phyloP scores from a whole-genome alignment of 371 early-diverging fungal species.

The Apophysomyces variabilis region DNA sequence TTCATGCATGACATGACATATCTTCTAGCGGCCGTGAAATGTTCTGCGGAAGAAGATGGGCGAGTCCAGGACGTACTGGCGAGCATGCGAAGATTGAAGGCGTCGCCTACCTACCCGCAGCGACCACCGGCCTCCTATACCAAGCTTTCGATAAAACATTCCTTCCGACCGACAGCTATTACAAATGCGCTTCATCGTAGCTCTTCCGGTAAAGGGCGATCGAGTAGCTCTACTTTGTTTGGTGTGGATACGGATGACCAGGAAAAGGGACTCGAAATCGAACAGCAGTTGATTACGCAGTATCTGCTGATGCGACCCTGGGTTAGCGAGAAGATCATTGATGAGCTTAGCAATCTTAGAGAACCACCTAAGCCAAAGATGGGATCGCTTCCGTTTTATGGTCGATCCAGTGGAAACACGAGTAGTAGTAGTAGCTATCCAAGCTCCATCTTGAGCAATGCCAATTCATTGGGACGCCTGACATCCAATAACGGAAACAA shows the following conservation, averaged over 20 bases:
- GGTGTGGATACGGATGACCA: slow-evolving; percentile 37
- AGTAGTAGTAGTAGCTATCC: slow-evolving; percentile 17
- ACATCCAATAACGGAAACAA: slow-evolving; percentile 21
- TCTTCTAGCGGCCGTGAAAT: slow-evolving; percentile 64
- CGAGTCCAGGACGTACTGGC: slow-evolving; percentile 52
- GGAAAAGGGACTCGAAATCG: slow-evolving; percentile 30
- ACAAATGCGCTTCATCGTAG: slow-evolving; percentile 50
- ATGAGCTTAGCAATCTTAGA: slow-evolving; percentile 69
- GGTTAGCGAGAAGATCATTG: slow-evolving; percentile 75
- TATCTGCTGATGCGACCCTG: slow-evolving; percentile 66
- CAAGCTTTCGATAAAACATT: slow-evolving; percentile 48
- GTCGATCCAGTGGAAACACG: slow-evolving; percentile 15
- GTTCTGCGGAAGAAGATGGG: slow-evolving; percentile 41
- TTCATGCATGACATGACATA: slow-evolving; percentile 79
- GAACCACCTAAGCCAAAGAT: slow-evolving; percentile 59
- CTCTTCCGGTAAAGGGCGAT: slow-evolving; percentile 34
- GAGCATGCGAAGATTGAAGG: slow-evolving; percentile 53
- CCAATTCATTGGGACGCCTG: slow-evolving; percentile 28
- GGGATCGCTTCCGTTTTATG: slow-evolving; percentile 19
- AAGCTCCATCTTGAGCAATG: slow-evolving; percentile 26
- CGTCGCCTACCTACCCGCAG: slow-evolving; percentile 59
- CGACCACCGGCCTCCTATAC: slow-evolving; percentile 56
- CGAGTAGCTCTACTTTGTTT: slow-evolving; percentile 22
- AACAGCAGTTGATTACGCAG: slow-evolving; percentile 66
- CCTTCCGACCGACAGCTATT: slow-evolving; percentile 45